Conservation (phyloP, 2,329 filamentous ascomycete genomes). For the Aspergillus fumigatus region DNA sequence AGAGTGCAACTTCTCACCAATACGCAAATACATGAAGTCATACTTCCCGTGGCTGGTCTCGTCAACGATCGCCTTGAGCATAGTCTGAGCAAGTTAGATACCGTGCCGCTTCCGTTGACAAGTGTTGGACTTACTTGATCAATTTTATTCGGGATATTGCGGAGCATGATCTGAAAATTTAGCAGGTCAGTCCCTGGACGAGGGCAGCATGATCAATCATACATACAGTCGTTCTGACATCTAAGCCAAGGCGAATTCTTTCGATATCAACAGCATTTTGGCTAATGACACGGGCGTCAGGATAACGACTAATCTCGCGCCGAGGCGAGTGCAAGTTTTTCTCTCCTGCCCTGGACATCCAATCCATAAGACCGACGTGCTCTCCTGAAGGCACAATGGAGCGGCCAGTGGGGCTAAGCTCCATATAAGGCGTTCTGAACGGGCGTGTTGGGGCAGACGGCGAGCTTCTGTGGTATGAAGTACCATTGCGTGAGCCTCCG, state of each 20-base stretch:
- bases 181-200: not conserved
- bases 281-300: constrained; percentile 29
- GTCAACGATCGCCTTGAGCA: constrained; percentile 76
- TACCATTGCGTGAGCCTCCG: constrained; percentile 11
- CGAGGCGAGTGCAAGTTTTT: constrained; percentile 25
- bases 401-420: constrained; percentile 38
- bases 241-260: constrained; percentile 54
- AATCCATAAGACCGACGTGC: constrained; percentile 27
- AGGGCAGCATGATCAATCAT: not conserved
- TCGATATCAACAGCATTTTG: constrained; percentile 44
- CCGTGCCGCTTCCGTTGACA: not conserved
- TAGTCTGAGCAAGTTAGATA: constrained; percentile 43
- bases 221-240: constrained; percentile 70
- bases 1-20: constrained; percentile 46
- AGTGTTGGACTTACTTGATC: constrained; percentile 49
- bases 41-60: constrained; percentile 75
- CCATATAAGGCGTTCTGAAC: constrained; percentile 22
- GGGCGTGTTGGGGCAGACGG: constrained; percentile 12
- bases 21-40: constrained; percentile 92
- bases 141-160: constrained; percentile 91
- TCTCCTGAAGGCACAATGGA: constrained; percentile 36
- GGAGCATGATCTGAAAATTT: constrained; percentile 71
- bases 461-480: constrained; percentile 9
- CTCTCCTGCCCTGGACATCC: constrained; percentile 28
- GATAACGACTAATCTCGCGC: constrained; percentile 22